Evolutionary conservation across 1,284 basidiomycete species (phyloP).

Genomic region (Leccinum laetum): DNA sequence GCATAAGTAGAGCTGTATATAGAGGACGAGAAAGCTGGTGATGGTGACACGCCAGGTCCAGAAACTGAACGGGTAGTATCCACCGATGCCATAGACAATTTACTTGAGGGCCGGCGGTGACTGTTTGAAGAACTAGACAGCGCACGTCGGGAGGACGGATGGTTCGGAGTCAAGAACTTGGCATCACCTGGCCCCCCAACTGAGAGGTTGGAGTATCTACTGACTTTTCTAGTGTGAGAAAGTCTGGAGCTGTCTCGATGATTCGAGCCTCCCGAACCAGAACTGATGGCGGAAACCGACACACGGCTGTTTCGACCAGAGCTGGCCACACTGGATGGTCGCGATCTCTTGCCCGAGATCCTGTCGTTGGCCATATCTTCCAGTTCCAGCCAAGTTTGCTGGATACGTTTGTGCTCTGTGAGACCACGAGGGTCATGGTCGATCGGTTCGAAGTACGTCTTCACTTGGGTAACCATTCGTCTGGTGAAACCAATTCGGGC

Average conservation of each 20-base stretch:
- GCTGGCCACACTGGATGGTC: slow-evolving; percentile 60
- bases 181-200: slow-evolving; percentile 37
- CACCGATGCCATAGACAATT: slow-evolving; percentile 29
- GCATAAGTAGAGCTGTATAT: slow-evolving; percentile 69
- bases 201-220: slow-evolving; percentile 54
- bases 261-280: slow-evolving; percentile 22
- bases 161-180: slow-evolving; percentile 49
- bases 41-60: slow-evolving; percentile 33
- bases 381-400: slow-evolving; percentile 78
- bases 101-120: slow-evolving; percentile 37
- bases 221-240: slow-evolving; percentile 37
- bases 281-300: slow-evolving; percentile 37
- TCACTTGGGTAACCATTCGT: slow-evolving; percentile 47
- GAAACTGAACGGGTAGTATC: slow-evolving; percentile 34
- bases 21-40: slow-evolving; percentile 35
- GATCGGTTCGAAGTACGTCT: slow-evolving; percentile 39
- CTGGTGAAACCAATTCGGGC: slow-evolving; percentile 64
- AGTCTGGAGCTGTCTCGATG: slow-evolving; percentile 24
- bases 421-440: slow-evolving; percentile 56
- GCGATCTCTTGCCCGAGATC: slow-evolving; percentile 57
- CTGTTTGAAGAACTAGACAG: slow-evolving; percentile 45
- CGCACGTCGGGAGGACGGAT: slow-evolving; percentile 43
- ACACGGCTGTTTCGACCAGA: slow-evolving; percentile 56
- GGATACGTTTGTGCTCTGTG: slow-evolving; percentile 59
- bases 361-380: slow-evolving; percentile 76